Percentiles rank a stretch among this genome's conserved stretches.
These are phyloP conservation scores for Torulaspora pretoriensis DNA, from an alignment of 1,139 yeast genomes.

Conservation along the genomic window DNA sequence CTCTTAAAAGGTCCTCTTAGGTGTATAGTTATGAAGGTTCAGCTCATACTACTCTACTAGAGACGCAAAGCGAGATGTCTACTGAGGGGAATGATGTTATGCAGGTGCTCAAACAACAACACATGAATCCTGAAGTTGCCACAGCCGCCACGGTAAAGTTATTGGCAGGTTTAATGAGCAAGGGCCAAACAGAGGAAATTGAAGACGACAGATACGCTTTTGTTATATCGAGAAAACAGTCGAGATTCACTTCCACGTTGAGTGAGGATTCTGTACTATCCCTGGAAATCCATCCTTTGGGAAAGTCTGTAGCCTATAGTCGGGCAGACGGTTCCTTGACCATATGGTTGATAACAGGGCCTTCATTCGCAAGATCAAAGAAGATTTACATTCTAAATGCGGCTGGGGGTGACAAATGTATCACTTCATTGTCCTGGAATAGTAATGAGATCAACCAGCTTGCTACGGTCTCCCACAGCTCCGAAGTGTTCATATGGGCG, in stretches of 20 bases:
- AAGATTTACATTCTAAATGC: slow-evolving; percentile 38
- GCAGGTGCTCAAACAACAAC: slow-evolving; percentile 5
- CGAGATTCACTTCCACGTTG: slow-evolving; percentile 24
- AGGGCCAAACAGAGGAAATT: slow-evolving; percentile 18
- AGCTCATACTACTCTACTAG: neutral
- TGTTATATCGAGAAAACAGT: slow-evolving; percentile 19
- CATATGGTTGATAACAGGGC: slow-evolving; percentile 36
- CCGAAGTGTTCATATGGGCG: slow-evolving; percentile 56
- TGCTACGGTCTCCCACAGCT: slow-evolving; percentile 58
- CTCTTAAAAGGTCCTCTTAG: neutral
- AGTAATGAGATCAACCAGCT: slow-evolving; percentile 50
- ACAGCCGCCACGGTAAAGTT: slow-evolving; percentile 13
- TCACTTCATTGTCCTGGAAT: slow-evolving; percentile 57
- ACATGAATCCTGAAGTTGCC: slow-evolving; percentile 14
- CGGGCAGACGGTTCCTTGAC: slow-evolving; percentile 34
- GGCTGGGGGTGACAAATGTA: slow-evolving; percentile 47
- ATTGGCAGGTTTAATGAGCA: slow-evolving; percentile 14
- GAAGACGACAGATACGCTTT: slow-evolving; percentile 29
- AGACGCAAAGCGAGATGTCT: neutral
- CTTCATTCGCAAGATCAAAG: slow-evolving; percentile 14
- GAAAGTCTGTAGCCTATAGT: slow-evolving; percentile 28
- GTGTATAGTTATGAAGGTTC: neutral
- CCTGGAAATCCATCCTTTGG: slow-evolving; percentile 29
- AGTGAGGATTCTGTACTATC: slow-evolving; percentile 25
- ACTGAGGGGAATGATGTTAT: neutral